A percentile compares a stretch with the other conserved stretches of the same genome.
Conservation (phyloP, 164 flowering plant species). For the Platanus orientalis region DNA sequence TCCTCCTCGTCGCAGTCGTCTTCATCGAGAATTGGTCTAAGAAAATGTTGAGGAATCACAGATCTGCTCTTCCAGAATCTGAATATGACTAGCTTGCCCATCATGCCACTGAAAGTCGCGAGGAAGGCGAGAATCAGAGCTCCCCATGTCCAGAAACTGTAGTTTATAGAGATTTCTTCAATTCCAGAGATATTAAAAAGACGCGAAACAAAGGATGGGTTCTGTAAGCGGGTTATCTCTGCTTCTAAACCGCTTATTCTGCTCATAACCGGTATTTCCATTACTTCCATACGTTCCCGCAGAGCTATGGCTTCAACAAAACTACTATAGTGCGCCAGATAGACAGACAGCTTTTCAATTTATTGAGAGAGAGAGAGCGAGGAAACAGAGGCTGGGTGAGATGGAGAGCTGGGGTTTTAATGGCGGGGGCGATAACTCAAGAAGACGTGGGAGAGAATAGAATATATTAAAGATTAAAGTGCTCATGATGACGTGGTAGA, state of each 20-base stretch:
- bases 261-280: constrained; percentile 55
- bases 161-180: constrained; percentile 17
- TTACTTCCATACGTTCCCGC: constrained; percentile 5
- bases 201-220: constrained; percentile 41
- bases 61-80: constrained; percentile 12
- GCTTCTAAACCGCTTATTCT: constrained; percentile 51
- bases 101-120: constrained; percentile 35
- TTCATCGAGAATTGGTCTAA: constrained; percentile 2
- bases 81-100: constrained; percentile 24
- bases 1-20: constrained; percentile 27
- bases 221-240: constrained; percentile 31
- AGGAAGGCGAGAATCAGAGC: constrained; percentile 46
- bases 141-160: constrained; percentile 47
- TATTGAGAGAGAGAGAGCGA: no score
- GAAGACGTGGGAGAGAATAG: no score
- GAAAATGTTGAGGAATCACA: constrained; percentile 9
- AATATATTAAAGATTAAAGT: no score
- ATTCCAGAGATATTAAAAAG: constrained; percentile 22
- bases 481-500: no score
- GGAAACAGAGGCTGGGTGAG: no score
- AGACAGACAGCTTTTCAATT: no score
- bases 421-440: no score
- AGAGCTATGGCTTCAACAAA: no score
- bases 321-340: no score
- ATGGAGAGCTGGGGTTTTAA: no score